Conservation (phyloP, 805 yeast genomes). For the Candida rishiriensis region DNA sequence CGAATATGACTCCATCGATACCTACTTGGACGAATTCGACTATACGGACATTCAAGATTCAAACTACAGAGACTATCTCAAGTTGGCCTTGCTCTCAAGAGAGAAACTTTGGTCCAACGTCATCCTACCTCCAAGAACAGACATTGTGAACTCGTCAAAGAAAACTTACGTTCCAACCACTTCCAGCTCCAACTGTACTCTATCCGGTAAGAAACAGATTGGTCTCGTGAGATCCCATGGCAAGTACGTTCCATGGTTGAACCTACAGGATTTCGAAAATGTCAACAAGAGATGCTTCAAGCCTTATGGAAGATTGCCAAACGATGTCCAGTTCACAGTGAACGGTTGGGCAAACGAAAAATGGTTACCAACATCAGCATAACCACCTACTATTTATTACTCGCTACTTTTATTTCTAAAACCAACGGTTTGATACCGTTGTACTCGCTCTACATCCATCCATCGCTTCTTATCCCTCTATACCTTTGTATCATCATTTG, state of each 20-base stretch:
- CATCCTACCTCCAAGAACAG: slow-evolving; percentile 48
- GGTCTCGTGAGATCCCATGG: slow-evolving; percentile 23
- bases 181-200: background rate
- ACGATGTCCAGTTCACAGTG: slow-evolving; percentile 40
- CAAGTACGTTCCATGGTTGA: slow-evolving; percentile 27
- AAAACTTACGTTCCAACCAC: slow-evolving; percentile 6
- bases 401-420: too few species aligned
- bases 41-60: slow-evolving; percentile 7
- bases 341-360: slow-evolving; percentile 47
- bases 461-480: too few species aligned
- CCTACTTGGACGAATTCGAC: slow-evolving; percentile 24
- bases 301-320: slow-evolving; percentile 25
- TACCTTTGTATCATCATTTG: too few species aligned
- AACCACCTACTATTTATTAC: too few species aligned
- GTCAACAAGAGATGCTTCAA: slow-evolving; percentile 15
- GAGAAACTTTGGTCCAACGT: slow-evolving; percentile 53
- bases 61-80: slow-evolving; percentile 16
- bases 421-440: too few species aligned
- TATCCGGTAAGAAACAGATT: background rate
- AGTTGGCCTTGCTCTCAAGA: slow-evolving; percentile 38
- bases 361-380: slow-evolving; percentile 31
- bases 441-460: too few species aligned
- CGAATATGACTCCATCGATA: slow-evolving; percentile 12
- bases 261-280: slow-evolving; percentile 16
- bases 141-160: slow-evolving; percentile 15